Conservation (phyloP, 1,284 basidiomycete species). For the Apiotrichum brassicae region DNA sequence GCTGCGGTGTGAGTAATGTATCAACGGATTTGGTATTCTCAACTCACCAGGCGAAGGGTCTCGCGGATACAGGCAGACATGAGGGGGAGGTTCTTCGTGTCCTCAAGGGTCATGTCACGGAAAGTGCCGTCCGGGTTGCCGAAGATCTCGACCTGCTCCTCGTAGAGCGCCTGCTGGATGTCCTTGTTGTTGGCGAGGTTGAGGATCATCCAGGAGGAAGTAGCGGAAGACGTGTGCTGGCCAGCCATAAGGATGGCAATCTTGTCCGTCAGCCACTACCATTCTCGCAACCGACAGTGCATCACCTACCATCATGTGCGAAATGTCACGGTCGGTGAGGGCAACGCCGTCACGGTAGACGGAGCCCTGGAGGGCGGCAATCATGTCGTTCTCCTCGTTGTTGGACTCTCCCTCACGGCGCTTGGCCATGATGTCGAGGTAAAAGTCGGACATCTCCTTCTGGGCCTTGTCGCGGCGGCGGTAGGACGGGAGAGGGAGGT, state of each 20-base stretch:
- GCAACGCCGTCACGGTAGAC: constrained; percentile 76
- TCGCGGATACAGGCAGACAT: constrained; percentile 88
- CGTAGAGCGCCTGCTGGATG: constrained; percentile 71
- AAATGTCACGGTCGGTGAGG: constrained; percentile 83
- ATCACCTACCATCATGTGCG: constrained; percentile 49
- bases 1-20: no score
- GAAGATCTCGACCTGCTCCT: constrained; percentile 83
- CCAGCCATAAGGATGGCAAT: constrained; percentile 94
- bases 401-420: constrained; percentile 52
- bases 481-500: constrained; percentile 86
- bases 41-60: constrained; percentile 66
- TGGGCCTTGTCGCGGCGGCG: constrained; percentile 81
- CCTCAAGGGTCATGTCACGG: constrained; percentile 78
- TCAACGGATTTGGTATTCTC: no score
- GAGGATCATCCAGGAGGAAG: constrained; percentile 84
- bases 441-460: constrained; percentile 90
- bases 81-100: constrained; percentile 72
- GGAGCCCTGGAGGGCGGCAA: constrained; percentile 76
- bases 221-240: constrained; percentile 93
- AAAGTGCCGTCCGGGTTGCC: constrained; percentile 72
- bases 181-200: constrained; percentile 77
- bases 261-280: no score
- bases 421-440: constrained; percentile 77
- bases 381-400: constrained; percentile 79
- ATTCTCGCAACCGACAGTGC: no score